Base-by-base conservation (phyloP, 2,329 filamentous ascomycete species). In the Epichloe sylvatica region DNA sequence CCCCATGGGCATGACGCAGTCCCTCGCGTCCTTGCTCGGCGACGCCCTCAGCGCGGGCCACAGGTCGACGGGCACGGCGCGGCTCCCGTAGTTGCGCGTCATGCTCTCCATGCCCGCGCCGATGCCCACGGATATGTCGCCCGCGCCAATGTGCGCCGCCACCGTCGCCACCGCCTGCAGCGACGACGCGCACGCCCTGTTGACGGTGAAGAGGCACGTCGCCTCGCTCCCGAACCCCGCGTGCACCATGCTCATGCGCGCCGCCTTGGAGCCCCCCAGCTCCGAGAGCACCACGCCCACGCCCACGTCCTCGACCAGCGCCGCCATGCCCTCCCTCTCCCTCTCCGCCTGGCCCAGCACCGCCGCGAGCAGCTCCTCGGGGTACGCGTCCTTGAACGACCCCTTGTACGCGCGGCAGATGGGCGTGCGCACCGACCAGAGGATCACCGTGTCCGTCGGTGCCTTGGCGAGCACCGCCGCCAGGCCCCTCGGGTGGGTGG, bases 91-190 rank as follows among this genome's bases (percentile, higher is more conserved):
- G 69, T 95, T 95, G 56, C 84, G 72, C 55, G 87, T 94, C 90
- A 96, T 96, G 69, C 84, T 91, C 76, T 96, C 90, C 86, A 94
- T 95, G 33, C 90, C 90, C 2, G 86, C 90, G 9, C 82, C 90
- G 53, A 96, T 80, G 52, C 87, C 90, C 0, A 76, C 73, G 53
- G 81, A 77, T 47, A 91, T 84, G 57, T 78, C 76, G 1, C 85
- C 88, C 0, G 77, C 73, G n/a, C 80, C 76, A 57, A 96, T 92
- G 54, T 83, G 75, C 51, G 84, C 80, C 5, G 86, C 84, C 3
- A 94, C 73, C 13, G 74, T 70, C 1, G 87, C 83, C 46, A 96
- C 83, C 25, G 84, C 82, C 57, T 86, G 83, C 46, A 96, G 74
- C 2, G 83, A 84, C 6, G 81, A 86, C 15, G 82, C 80, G 67